Evolutionary conservation across 2,329 filamentous ascomycete species (phyloP).

Genomic region (Diaporthe velutina): DNA sequence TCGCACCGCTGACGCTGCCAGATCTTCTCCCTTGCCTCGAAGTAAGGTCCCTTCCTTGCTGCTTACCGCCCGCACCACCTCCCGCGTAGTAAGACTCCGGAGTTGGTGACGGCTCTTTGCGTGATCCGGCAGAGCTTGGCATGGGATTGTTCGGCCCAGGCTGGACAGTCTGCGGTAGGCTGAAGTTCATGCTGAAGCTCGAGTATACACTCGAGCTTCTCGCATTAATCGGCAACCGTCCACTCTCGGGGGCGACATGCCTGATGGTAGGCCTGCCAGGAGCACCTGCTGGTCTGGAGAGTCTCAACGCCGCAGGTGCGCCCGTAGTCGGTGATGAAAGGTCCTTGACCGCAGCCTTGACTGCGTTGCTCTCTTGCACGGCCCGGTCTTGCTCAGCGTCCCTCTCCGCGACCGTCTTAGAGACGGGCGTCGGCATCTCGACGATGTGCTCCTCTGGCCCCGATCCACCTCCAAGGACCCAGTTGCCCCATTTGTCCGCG

Average conservation of each 20-base stretch:
- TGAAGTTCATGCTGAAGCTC: conserved; percentile 43
- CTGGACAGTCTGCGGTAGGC: conserved; percentile 42
- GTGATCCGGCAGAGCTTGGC: conserved; percentile 30
- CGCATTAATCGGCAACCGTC: conserved; percentile 40
- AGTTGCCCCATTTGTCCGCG: conserved; percentile 66
- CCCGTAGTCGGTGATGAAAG: conserved; percentile 35
- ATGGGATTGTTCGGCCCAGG: conserved; percentile 41
- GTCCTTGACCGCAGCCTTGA: conserved; percentile 40
- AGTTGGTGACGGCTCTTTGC: conserved; percentile 8
- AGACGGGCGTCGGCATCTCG: conserved; percentile 43
- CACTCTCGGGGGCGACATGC: conserved; percentile 37
- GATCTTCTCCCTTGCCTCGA: conserved; percentile 35
- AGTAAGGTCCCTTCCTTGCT: conserved; percentile 19
- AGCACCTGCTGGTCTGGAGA: not conserved
- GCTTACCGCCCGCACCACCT: not conserved
- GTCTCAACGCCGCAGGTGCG: conserved; percentile 42
- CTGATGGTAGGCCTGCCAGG: conserved; percentile 31
- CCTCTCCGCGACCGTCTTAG: conserved; percentile 37
- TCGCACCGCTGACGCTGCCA: not conserved
- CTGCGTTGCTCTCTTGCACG: conserved; percentile 38
- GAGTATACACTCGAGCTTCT: conserved; percentile 55
- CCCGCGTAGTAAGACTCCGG: conserved; percentile 28
- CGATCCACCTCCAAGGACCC: conserved; percentile 59
- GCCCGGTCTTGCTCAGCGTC: conserved; percentile 25
- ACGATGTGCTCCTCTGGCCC: conserved; percentile 46